Evolutionary conservation across 73 alveolate species (phyloP), one percentile per base, ranked within the genome.

Genomic region (Effrenium voratum): DNA sequence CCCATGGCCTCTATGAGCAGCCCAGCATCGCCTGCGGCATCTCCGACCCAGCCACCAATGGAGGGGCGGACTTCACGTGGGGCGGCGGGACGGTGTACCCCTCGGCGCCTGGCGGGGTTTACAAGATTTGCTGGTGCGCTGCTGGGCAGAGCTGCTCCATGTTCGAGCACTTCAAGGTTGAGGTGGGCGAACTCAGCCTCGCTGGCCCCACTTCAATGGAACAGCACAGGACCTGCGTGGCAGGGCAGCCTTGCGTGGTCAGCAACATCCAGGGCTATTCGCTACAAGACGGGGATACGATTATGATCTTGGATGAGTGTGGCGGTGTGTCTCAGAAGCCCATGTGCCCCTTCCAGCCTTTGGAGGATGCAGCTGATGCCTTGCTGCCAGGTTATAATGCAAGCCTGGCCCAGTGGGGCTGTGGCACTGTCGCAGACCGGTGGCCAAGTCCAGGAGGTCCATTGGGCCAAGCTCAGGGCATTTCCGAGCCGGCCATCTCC

Each of bases 111-210:
- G 95, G 95, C 15, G 95, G 95, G 26, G 4, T 72, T 16, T 87
- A 87, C 95, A 55, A 63, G 84, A 34, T 87, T 15, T 87, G 95
- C 52, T 87, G 95, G 95, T 87, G 95, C 43, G 95, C 84, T 4
- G 28, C 38, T 2, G 95, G 95, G 19, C 95, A 87, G 24, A 87
- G 59, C 30, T 87, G 95, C 36, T 87, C 95, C 41, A 87, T 87
- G 84, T 87, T 87, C 34, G 95, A 87, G 38, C 95, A 87, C 77
- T 87, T 87, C 84, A 87, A 44, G 22, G 84, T 87, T 49, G 84
- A 63, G 60, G 38, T 87, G 43, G 95, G 95, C 38, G 95, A 46
- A 28, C 50, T 87, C 38, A 55, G 57, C 36, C 57, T 87, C 28
- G 30, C 45, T 63, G 95, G 95, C 5, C 95, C 95, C 46, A 87